A percentile compares a stretch with the other conserved stretches of the same genome.
Evolutionary conservation across 1,139 yeast genomes (phyloP).

Genomic region (Dujonia santamariae): DNA sequence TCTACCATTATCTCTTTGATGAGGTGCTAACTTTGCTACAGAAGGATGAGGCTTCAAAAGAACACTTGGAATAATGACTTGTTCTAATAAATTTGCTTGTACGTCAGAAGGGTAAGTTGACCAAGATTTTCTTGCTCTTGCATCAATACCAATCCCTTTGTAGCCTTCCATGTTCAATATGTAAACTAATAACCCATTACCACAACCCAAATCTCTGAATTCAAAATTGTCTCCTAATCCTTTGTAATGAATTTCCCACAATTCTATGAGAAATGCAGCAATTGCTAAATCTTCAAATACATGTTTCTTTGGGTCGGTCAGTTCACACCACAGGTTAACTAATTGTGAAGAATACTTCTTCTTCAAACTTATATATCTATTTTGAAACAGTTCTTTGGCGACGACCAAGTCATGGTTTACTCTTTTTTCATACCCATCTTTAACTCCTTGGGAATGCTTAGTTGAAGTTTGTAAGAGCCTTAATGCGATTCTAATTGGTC

Average conservation of each 20-base stretch:
- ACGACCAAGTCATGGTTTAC: constrained; percentile 88
- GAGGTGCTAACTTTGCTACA: constrained; percentile 50
- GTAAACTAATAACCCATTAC: constrained; percentile 84
- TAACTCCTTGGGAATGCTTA: constrained; percentile 81
- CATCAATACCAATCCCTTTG: constrained; percentile 83
- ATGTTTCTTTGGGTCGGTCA: constrained; percentile 92
- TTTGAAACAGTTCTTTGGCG: constrained; percentile 78
- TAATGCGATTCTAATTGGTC: constrained; percentile 79
- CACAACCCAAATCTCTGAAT: constrained; percentile 92
- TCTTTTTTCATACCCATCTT: constrained; percentile 81
- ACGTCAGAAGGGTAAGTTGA: constrained; percentile 60
- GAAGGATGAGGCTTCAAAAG: constrained; percentile 68
- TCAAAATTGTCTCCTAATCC: constrained; percentile 44
- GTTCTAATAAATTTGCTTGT: constrained; percentile 59
- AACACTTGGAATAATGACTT: constrained; percentile 74
- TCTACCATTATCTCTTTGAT: constrained; percentile 55
- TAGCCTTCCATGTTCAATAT: constrained; percentile 78
- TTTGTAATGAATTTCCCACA: constrained; percentile 64
- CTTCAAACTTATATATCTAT: constrained; percentile 75
- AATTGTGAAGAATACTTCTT: constrained; percentile 74
- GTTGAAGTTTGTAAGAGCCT: constrained; percentile 74
- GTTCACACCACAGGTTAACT: constrained; percentile 87
- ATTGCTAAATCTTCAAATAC: constrained; percentile 96
- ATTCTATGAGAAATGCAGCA: constrained; percentile 90
- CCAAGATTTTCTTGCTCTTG: constrained; percentile 90